Base-by-base conservation (phyloP, 257 asterid genomes). In the Nemophila menziesii region DNA sequence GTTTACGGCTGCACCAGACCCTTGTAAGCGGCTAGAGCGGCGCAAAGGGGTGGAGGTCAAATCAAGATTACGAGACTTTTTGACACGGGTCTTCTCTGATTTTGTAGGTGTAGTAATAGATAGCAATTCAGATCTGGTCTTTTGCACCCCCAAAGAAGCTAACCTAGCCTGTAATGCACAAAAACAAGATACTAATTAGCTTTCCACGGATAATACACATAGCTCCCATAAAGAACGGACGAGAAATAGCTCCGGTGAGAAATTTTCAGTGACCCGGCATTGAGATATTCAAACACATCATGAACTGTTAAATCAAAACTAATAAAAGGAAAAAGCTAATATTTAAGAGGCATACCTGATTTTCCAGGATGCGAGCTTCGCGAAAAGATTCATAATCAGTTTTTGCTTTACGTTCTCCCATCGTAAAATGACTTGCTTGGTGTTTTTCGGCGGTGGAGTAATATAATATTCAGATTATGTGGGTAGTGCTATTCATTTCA, bases 331-430 rank as follows among this genome's bases (percentile, higher is more conserved):
- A 4, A 10, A 5, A 5, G 6, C 36, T 7, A 29, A 5, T 29
- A 29, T 29, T 29, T 29, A 29, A 29, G 2, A 7, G 12, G 36
- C 7, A 29, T 10, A 72, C 90, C 93, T 78, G 77, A 41, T 78
- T 82, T 62, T 78, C 87, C 44, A 50, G 38, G 49, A 82, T 79
- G 15, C 80, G 87, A 40, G 82, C 71, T 6, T 60, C 58, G 53
- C 92, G 68, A 61, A 79, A 52, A 34, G 60, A 62, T 65, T 83
- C 96, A 43, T 78, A 80, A 11, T 65, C 77, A 5, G 73, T 53
- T 49, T 69, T 65, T 8, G 81, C 63, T 64, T 64, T 46, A 47
- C 62, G 72, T 57, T 80, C 90, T 85, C 33, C 36, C 36, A 29
- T 29, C 12, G 9, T 29, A 2, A 5, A n/a, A 78, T 81, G 57